A percentile compares a stretch with the other conserved stretches of the same genome.
Evolutionary conservation across 2,329 filamentous ascomycete species (phyloP).

Genomic region (Diatrype stigma): DNA sequence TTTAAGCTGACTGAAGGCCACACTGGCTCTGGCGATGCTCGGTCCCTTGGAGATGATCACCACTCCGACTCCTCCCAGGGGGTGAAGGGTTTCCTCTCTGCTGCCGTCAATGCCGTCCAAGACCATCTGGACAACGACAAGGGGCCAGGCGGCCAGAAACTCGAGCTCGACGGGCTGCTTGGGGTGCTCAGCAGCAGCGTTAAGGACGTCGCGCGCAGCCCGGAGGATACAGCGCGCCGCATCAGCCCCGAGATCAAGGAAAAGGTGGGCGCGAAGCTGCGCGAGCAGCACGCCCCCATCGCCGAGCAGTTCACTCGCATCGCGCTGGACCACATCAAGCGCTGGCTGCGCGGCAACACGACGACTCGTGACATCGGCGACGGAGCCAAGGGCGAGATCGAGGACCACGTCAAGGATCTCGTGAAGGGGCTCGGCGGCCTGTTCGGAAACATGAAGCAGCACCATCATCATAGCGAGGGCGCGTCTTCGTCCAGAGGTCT

Average conservation of each 20-base stretch:
- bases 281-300: slow-evolving; percentile 38
- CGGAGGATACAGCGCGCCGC: slow-evolving; percentile 40
- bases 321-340: slow-evolving; percentile 43
- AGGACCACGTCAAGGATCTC: slow-evolving; percentile 40
- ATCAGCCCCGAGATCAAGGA: slow-evolving; percentile 46
- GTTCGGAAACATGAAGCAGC: slow-evolving; percentile 35
- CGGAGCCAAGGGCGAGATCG: slow-evolving; percentile 39
- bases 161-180: slow-evolving; percentile 40
- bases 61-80: slow-evolving; percentile 14
- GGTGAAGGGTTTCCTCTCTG: slow-evolving; percentile 35
- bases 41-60: slow-evolving; percentile 23
- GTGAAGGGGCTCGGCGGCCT: slow-evolving; percentile 40
- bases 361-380: slow-evolving; percentile 28
- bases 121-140: slow-evolving; percentile 33
- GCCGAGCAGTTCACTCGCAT: slow-evolving; percentile 43
- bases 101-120: slow-evolving; percentile 37
- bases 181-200: slow-evolving; percentile 39
- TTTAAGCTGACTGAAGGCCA: slow-evolving; percentile 37
- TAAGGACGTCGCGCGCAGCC: slow-evolving; percentile 40
- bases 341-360: slow-evolving; percentile 23
- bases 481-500: slow-evolving; percentile 26
- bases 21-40: slow-evolving; percentile 11
- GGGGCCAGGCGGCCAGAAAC: slow-evolving; percentile 25
- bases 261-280: slow-evolving; percentile 34
- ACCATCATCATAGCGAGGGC: slow-evolving; percentile 30